phyloP scores from a whole-genome alignment of 441 rosid genomes.

The Kokia cookei region DNA sequence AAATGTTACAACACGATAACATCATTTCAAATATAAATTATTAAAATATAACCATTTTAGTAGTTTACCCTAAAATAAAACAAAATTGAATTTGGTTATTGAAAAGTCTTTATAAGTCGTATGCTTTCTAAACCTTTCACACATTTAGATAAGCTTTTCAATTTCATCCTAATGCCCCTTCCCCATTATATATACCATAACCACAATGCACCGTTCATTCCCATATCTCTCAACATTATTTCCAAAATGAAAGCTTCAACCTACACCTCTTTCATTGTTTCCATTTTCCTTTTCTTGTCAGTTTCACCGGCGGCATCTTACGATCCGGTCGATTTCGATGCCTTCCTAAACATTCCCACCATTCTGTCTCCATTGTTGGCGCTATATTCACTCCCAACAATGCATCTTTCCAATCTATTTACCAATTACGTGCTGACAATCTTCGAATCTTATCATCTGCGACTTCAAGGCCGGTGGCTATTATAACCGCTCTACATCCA shows the following conservation, averaged over 20 bases:
- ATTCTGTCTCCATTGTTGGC: constrained; percentile 23
- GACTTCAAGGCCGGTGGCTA: constrained; percentile 33
- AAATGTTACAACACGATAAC: too few species aligned
- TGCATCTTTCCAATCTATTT: constrained; percentile 23
- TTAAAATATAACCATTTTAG: too few species aligned
- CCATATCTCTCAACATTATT: neutral
- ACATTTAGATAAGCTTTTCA: too few species aligned
- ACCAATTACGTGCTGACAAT: constrained; percentile 33
- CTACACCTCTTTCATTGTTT: neutral
- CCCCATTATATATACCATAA: neutral
- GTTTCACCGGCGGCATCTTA: constrained; percentile 1
- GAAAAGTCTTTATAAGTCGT: too few species aligned
- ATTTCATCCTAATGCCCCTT: too few species aligned
- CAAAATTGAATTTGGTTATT: too few species aligned
- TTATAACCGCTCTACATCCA: constrained; percentile 30
- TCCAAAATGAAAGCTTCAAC: neutral
- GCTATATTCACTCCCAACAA: constrained; percentile 16
- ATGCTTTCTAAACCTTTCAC: too few species aligned
- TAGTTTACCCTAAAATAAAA: too few species aligned
- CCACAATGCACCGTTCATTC: neutral
- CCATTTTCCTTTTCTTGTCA: neutral
- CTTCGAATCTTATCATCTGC: constrained; percentile 26
- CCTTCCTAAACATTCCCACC: constrained; percentile 14
- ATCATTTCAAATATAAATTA: too few species aligned
- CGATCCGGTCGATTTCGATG: constrained; percentile 13